These are phyloP conservation scores for Candida sanyaensis DNA, from an alignment of 1,139 yeast genomes.

Conservation along the genomic window DNA sequence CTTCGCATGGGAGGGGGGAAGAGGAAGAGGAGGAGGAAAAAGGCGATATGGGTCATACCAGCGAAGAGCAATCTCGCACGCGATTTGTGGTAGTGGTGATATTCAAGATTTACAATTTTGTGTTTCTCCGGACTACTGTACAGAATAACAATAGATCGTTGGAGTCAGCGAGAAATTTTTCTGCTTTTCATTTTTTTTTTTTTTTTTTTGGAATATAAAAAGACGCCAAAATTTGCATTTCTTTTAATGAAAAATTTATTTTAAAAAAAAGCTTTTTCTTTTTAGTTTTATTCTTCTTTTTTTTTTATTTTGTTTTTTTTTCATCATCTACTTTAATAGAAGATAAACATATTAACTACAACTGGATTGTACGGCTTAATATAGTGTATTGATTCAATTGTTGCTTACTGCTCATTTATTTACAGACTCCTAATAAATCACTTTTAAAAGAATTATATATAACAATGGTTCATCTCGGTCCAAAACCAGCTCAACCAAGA, in stretches of 20 bases:
- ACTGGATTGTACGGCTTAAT: slow-evolving; percentile 1
- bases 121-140: slow-evolving; percentile 1
- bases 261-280: not conserved
- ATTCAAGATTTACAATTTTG: not conserved
- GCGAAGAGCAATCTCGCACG: no score
- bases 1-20: no score
- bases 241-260: not conserved
- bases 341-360: not conserved
- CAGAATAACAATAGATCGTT: not conserved
- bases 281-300: not conserved
- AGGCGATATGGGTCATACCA: no score
- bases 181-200: not conserved
- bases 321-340: not conserved
- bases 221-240: not conserved
- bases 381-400: not conserved
- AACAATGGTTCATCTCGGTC: slow-evolving; percentile 80
- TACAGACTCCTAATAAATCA: not conserved
- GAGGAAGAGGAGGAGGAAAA: no score
- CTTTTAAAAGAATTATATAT: not conserved
- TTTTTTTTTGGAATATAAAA: not conserved
- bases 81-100: no score
- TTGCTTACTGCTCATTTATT: not conserved
- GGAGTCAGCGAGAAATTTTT: not conserved
- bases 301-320: not conserved
- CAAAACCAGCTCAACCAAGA: slow-evolving; percentile 80